Evolutionary conservation across 169 alveolate genomes (phyloP).

Genomic region (Plasmodium fragile): DNA sequence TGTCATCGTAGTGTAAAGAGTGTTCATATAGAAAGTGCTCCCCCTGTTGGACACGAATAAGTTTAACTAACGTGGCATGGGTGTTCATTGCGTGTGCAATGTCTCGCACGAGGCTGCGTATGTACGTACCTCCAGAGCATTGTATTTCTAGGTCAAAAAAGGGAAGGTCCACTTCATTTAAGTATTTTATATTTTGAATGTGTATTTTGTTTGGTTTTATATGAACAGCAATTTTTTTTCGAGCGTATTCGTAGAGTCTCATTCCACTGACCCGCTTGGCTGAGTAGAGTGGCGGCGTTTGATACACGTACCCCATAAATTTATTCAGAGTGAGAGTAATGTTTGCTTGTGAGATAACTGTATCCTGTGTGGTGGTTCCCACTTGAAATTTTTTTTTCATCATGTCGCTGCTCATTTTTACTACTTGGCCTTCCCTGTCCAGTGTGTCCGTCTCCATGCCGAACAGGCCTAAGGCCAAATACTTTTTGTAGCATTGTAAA

Average conservation of each 20-base stretch:
- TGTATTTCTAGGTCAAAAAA: conserved; percentile 76
- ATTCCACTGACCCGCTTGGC: conserved; percentile 82
- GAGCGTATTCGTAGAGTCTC: conserved; percentile 80
- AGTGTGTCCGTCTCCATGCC: conserved; percentile 85
- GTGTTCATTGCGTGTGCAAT: conserved; percentile 79
- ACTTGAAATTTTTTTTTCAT: background rate
- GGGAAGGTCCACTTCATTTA: conserved; percentile 75
- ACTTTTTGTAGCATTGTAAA: conserved; percentile 81
- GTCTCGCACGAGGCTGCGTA: conserved; percentile 83
- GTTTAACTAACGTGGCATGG: conserved; percentile 78
- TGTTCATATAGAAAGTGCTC: background rate
- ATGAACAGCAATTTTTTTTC: conserved; percentile 76
- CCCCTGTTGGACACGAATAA: conserved; percentile 52
- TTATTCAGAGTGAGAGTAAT: background rate
- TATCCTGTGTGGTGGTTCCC: background rate
- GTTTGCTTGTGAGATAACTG: background rate
- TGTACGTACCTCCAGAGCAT: conserved; percentile 86
- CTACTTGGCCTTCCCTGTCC: conserved; percentile 59
- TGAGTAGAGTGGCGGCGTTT: conserved; percentile 11
- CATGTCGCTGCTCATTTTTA: conserved; percentile 31
- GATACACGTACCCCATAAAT: conserved; percentile 20
- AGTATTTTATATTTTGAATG: background rate
- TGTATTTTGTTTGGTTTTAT: conserved; percentile 37
- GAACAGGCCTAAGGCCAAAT: conserved; percentile 77
- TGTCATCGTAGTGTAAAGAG: conserved; percentile 59